Percentiles rank a stretch among this genome's conserved stretches.
phyloP scores from a whole-genome alignment of 306 rosid genomes.

The Malus fusca region DNA sequence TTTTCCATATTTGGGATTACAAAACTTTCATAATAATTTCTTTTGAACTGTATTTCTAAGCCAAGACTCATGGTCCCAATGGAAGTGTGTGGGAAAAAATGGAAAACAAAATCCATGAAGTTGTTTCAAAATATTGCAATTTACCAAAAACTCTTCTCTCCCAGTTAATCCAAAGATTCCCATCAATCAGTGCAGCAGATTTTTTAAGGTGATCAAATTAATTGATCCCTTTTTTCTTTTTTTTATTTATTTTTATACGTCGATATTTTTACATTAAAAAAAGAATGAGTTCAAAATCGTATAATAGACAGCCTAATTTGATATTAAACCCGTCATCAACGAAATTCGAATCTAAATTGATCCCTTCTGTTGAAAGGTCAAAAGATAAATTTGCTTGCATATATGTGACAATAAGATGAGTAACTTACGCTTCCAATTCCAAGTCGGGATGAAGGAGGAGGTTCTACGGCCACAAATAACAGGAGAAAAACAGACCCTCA shows the following conservation, averaged over 20 bases:
- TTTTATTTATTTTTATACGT: too few relatives aligned
- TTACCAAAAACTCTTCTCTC: neutral
- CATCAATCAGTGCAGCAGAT: neutral
- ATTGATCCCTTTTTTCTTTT: too few relatives aligned
- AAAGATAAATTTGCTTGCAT: neutral
- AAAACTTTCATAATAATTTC: neutral
- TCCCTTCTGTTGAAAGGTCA: neutral
- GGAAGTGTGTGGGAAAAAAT: neutral
- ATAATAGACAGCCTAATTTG: too few relatives aligned
- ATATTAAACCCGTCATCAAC: fast-evolving
- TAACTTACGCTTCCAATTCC: too few relatives aligned
- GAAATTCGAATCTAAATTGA: too few relatives aligned
- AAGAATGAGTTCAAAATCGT: fast-evolving
- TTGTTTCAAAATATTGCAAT: neutral
- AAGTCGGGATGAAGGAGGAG: too few relatives aligned
- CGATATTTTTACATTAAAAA: too few relatives aligned
- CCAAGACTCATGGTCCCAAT: neutral
- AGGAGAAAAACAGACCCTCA: neutral
- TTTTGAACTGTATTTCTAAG: neutral
- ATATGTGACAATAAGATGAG: too few relatives aligned
- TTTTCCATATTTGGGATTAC: neutral
- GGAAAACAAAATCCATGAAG: neutral
- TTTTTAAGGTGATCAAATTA: neutral
- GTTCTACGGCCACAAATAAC: neutral
- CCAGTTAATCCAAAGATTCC: neutral